Percentiles rank a stretch among this genome's conserved stretches.
These are phyloP conservation scores for Claviceps sp. DNA, from an alignment of 2,329 filamentous ascomycete species.

Conservation along the genomic window DNA sequence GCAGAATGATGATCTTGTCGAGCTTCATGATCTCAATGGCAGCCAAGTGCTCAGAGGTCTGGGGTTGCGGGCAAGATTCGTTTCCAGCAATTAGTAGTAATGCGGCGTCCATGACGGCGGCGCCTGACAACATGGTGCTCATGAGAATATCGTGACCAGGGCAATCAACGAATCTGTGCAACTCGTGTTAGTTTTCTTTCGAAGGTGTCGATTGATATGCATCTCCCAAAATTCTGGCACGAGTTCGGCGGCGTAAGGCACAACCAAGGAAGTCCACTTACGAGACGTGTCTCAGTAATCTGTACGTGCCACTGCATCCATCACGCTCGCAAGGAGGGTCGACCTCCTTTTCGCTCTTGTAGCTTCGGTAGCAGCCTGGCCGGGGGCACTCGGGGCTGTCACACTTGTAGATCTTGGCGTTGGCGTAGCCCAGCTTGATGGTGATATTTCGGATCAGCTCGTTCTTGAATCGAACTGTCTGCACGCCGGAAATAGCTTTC, in stretches of 20 bases:
- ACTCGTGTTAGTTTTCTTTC: constrained; percentile 7
- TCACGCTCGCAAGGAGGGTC: constrained; percentile 92
- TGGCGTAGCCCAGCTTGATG: constrained; percentile 98
- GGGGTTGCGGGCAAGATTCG: constrained; percentile 94
- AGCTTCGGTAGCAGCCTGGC: constrained; percentile 91
- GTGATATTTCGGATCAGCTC: constrained; percentile 98
- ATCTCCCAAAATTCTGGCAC: too few species aligned
- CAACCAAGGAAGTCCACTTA: constrained; percentile 33
- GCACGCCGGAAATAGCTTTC: constrained; percentile 96
- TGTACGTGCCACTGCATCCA: constrained; percentile 77
- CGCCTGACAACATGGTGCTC: constrained; percentile 99
- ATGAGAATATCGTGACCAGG: constrained; percentile 99
- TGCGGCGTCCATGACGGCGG: constrained; percentile 98
- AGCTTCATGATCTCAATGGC: constrained; percentile 99
- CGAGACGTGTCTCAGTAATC: constrained; percentile 83
- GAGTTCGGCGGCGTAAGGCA: too few species aligned
- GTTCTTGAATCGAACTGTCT: constrained; percentile 99
- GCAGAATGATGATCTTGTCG: constrained; percentile 97
- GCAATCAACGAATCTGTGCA: constrained; percentile 77
- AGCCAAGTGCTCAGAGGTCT: constrained; percentile 96
- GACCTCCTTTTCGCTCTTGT: constrained; percentile 97
- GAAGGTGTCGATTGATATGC: too few species aligned
- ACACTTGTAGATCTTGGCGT: constrained; percentile 99
- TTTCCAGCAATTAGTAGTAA: constrained; percentile 94
- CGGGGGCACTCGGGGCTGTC: constrained; percentile 83